Conservation (phyloP, 192 early-diverging fungal genomes). For the Kickxella alabastrina region DNA sequence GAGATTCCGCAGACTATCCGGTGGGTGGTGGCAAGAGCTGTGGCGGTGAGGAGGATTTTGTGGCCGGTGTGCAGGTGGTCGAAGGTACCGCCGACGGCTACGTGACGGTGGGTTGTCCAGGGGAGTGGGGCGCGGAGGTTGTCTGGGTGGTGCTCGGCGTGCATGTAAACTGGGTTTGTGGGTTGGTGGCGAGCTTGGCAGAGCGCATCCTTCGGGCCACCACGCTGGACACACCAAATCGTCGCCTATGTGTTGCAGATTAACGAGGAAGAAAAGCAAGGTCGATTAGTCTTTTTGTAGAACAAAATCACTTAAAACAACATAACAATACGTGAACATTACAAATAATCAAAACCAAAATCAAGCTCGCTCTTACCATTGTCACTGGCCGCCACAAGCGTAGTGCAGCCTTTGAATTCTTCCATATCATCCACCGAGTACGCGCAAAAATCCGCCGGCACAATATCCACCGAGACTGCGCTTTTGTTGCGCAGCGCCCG, state of each 20-base stretch:
- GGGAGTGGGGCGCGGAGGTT: slow-evolving; percentile 14
- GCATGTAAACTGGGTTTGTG: neutral
- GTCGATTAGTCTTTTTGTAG: no score
- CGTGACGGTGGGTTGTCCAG: slow-evolving; percentile 35
- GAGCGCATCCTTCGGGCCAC: slow-evolving; percentile 34
- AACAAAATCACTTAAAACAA: no score
- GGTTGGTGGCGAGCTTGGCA: slow-evolving; percentile 1
- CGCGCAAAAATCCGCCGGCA: slow-evolving; percentile 40
- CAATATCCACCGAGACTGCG: slow-evolving; percentile 14
- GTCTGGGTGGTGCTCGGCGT: neutral
- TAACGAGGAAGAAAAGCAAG: neutral
- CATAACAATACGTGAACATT: no score
- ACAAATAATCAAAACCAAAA: slow-evolving; percentile 5
- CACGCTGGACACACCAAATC: slow-evolving; percentile 20
- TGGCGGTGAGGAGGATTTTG: slow-evolving; percentile 85
- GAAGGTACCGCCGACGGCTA: slow-evolving; percentile 87
- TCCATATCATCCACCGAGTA: slow-evolving; percentile 42
- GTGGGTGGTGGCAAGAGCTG: slow-evolving; percentile 63
- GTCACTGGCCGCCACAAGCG: slow-evolving; percentile 4
- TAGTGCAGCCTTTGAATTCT: slow-evolving; percentile 11
- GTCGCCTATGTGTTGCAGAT: slow-evolving; percentile 7
- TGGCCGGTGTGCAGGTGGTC: slow-evolving; percentile 95
- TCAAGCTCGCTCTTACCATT: no score
- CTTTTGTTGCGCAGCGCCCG: slow-evolving; percentile 11
- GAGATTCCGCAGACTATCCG: slow-evolving; percentile 70